Evolutionary conservation across 2,329 filamentous ascomycete genomes (phyloP), one percentile per base, ranked within the genome.

Genomic region (Talaromyces piceae): DNA sequence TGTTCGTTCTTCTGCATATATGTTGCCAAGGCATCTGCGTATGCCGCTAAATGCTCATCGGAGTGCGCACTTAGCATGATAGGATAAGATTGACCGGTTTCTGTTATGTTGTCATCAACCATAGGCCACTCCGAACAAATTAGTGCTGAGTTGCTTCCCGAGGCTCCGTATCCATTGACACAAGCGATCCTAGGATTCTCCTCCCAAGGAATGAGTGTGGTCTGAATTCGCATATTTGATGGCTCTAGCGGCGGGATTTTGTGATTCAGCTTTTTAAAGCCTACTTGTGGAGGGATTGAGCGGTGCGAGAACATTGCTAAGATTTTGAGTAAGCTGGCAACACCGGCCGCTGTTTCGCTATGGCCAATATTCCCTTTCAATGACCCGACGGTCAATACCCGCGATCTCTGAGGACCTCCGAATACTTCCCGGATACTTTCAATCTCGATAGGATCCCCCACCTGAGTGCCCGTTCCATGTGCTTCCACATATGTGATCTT

Each of bases 391-490:
- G 50, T 56, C n/a, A 48, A 18, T 4, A 47, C 45, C 23, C 25
- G 8, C 20, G 13, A 54, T 3, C 51, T 47, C 5, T 6, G 16
- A 5, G 27, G 26, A 18, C 27, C 28, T 18, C 47, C 47, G 20
- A 52, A 52, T 12, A 45, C 45, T 9, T 22, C 13, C n/a, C 27
- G 18, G 12, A 50, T 50, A 61, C 43, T 23, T 33, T 53, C 12
- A 45, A 39, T 45, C 47, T 48, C 22, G 30, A 52, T 23, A n/a
- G 59, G 61, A 49, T 65, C 63, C 26, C 63, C 62, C 13, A 55
- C 58, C 26, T 51, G 49, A 5, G 59, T 62, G 2, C 62, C 63
- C 2, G 72, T 74, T 28, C 69, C 70, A 52, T 74, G 71, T 4
- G 63, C 63, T 39, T 74, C 63, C 25, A 73, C 69, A 53, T 63